Evolutionary conservation across 805 yeast species (phyloP), one percentile per base, ranked within the genome.

Genomic region (Blastobotrys parvus): DNA sequence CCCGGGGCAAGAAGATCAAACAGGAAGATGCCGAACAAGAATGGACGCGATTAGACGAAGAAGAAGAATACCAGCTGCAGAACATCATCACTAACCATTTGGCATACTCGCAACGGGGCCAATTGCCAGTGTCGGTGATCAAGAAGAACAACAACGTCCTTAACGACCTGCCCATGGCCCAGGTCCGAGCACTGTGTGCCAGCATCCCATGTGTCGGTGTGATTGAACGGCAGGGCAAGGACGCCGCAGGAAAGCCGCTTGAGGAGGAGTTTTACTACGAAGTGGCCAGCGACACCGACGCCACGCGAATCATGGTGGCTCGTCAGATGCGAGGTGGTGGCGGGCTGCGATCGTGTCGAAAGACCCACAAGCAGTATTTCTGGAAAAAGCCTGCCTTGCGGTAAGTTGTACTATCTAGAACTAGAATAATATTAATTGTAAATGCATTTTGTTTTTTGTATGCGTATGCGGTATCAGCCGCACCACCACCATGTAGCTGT

Each of bases 181-280:
- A 69, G 45, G 61, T 77, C 11, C 67, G 75, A 36, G 58, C 59
- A 16, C 56, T 77, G 5, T 67, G 79, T 35, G 62, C 64, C 41
- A 58, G 61, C 35, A 64, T 77, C 31, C 54, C 62, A 3, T 82
- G 90, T 55, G 73, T 90, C 45, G 97, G 97, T n/a, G 82, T 83
- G 8, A 89, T 92, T 47, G 75, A 78, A 56, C 81, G 97, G 61
- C 71, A 74, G 45, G 97, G 97, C 39, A 89, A 88, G 61, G 98
- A 92, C 63, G 97, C 97, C 2, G 94, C 96, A 2, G 98, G 97
- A 8, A 87, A 88, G 61, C 85, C 84, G 3, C 69, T 92, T 48
- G 97, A 90, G 52, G 94, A 87, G 60, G 97, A 92, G 60, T 92
- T 86, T 58, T 92, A 88, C 62, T 92, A 92, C 58, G 78, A 80